Evolutionary conservation across 1,284 basidiomycete genomes (phyloP), one percentile per base, ranked within the genome.

Genomic region (Papiliotrema nemorosa): DNA sequence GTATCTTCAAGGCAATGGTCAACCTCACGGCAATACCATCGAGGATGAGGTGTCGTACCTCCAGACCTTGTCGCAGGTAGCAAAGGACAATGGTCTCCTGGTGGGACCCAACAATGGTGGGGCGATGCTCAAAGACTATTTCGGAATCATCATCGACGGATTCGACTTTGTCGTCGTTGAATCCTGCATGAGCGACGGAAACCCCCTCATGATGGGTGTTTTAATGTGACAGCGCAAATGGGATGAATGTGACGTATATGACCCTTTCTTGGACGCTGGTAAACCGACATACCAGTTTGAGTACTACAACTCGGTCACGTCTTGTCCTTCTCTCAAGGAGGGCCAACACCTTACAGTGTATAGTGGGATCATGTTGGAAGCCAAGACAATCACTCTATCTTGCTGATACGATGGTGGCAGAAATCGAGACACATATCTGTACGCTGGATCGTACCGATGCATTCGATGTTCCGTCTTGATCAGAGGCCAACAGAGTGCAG

Each of bases 221-320:
- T 16, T 33, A 16, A 33, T 33, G 10, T 33, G 9, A 10, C 52
- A 49, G 47, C 20, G 35, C 33, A 20, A 41, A 25, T 54, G 38
- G 25, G 34, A 54, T n/a, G 47, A 54, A 31, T 54, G 52, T 21
- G 43, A 54, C 37, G 33, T 31, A 31, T 54, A 54, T 39, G 20
- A 41, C 14, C 42, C 42, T 7, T 54, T 54, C 38, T 7, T 37
- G 22, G 26, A 18, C 13, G 52, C 52, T 20, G 48, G 48, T 25
- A 54, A 54, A 27, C 52, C 52, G 16, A 31, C 38, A n/a, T 38
- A 49, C 25, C 47, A 50, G 40, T 38, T 54, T 33, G 52, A 54
- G 25, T 54, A 49, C 31, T 14, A 13, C 27, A 41, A 5, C 7
- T 27, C 10, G n/a, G 22, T 36, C 22, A 26, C 36, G 21, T 31